phyloP scores from a whole-genome alignment of 305 asterid genomes.

The Rubia balearica region DNA sequence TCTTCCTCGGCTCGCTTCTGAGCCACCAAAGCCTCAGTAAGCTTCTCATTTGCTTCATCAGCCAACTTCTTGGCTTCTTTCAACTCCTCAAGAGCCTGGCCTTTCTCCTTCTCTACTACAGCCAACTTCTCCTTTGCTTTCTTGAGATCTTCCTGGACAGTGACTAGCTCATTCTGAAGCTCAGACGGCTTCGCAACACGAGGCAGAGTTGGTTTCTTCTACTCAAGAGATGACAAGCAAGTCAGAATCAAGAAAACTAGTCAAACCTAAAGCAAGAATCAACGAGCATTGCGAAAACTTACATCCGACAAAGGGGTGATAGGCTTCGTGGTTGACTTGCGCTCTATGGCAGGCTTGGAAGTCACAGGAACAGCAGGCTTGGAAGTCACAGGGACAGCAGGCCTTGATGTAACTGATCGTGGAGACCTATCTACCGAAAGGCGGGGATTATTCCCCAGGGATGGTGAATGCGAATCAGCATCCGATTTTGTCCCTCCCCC shows the following conservation, averaged over 20 bases:
- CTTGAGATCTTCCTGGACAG: slow-evolving; percentile 80
- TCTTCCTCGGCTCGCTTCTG: slow-evolving; percentile 79
- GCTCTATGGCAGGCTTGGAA: slow-evolving; percentile 26
- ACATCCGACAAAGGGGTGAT: slow-evolving; percentile 74
- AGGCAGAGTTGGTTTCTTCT: slow-evolving; percentile 50
- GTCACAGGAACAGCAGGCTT: slow-evolving; percentile 35
- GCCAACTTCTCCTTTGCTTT: slow-evolving; percentile 70
- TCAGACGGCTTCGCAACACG: slow-evolving; percentile 65
- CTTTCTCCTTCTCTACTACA: slow-evolving; percentile 66
- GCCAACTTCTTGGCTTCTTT: slow-evolving; percentile 59
- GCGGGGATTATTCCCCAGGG: slow-evolving; percentile 52
- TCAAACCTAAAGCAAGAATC: background rate
- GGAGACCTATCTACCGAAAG: slow-evolving; percentile 59
- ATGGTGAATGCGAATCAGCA: slow-evolving; percentile 51
- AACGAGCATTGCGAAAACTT: slow-evolving; percentile 24
- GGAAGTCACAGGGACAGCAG: too few species aligned
- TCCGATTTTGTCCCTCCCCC: slow-evolving; percentile 60
- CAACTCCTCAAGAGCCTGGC: slow-evolving; percentile 59
- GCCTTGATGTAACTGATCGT: slow-evolving; percentile 56
- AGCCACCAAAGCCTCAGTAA: slow-evolving; percentile 69
- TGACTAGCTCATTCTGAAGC: slow-evolving; percentile 55
- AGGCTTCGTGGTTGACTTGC: slow-evolving; percentile 52
- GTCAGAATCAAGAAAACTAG: slow-evolving; percentile 5
- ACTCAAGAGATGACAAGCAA: slow-evolving; percentile 18
- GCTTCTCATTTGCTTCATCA: slow-evolving; percentile 77